Evolutionary conservation across 2,329 filamentous ascomycete species (phyloP).

Genomic region (Curvularia eragrostidis): DNA sequence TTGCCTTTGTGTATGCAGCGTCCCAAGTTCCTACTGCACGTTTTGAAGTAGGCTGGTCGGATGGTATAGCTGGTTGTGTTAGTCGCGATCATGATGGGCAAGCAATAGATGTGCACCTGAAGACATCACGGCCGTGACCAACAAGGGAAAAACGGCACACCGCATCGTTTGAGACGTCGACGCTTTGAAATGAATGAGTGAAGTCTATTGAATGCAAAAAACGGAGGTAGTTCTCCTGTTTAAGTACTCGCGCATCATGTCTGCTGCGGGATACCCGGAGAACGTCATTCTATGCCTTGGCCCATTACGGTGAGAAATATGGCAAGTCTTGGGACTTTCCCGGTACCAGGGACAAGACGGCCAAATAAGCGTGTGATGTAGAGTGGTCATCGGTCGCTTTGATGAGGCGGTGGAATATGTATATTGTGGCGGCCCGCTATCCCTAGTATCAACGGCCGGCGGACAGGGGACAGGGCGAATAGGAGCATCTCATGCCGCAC

Average conservation of each 20-base stretch:
- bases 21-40: conserved; percentile 46
- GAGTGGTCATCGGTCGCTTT: conserved; percentile 34
- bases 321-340: conserved; percentile 10
- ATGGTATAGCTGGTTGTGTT: conserved; percentile 29
- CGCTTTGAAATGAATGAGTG: conserved; percentile 4
- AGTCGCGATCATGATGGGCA: conserved; percentile 5
- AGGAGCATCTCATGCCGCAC: conserved; percentile 25
- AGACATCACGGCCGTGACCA: conserved; percentile 32
- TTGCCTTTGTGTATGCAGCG: conserved; percentile 50
- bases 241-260: conserved; percentile 28
- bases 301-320: conserved; percentile 16
- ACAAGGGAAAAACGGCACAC: conserved; percentile 29
- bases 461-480: conserved; percentile 34
- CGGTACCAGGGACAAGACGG: conserved; percentile 6
- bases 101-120: conserved; percentile 24
- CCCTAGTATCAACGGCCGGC: conserved; percentile 37
- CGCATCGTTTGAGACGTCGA: conserved; percentile 31
- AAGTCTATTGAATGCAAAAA: conserved; percentile 2
- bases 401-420: conserved; percentile 31
- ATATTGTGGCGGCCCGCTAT: conserved; percentile 42
- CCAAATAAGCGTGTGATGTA: conserved; percentile 26
- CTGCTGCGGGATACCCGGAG: conserved; percentile 14
- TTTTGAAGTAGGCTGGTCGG: conserved; percentile 25
- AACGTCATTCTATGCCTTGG: conserved; percentile 27
- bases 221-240: conserved; percentile 14